Evolutionary conservation across 441 rosid genomes (phyloP), one percentile per base, ranked within the genome.

Genomic region (Isatis lusitanica): DNA sequence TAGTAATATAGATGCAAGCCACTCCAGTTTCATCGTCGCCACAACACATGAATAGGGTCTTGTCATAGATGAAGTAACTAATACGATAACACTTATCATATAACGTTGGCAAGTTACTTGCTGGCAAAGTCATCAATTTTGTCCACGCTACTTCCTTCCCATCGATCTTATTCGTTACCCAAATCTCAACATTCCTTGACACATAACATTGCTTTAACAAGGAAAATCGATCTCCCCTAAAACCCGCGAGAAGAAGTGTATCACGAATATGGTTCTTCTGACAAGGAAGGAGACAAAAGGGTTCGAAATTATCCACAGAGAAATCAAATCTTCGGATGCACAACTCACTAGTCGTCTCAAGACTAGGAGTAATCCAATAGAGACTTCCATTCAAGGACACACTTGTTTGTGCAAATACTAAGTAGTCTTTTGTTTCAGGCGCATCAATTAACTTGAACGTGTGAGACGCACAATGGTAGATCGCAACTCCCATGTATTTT

Each of bases 251-350:
- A 12, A 56, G 3, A 18, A 42, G 44, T 7, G 7, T 4, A 53
- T 53, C 35, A 10, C 2, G 0, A 5, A 13, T 6, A 30, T 0
- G 11, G 33, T 68, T 31, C 31, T 7, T 55, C 26, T 28, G 62
- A 43, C 55, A 57, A 1, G 65, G 65, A 4, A 58, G 43, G 64
- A 7, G 35, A 56, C 65, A 31, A 16, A 69, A 56, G 26, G 9
- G 10, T 33, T 56, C 43, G 4, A 56, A 31, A 7, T 10, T 31
- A 12, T 68, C 63, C 8, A 2, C 47, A 1, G 55, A 30, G 21
- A 55, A 68, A 68, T 56, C 73, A 56, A 68, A 68, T 33, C 64
- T 11, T 56, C 10, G 43, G 30, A 68, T 68, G 18, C 24, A 21
- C 24, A 42, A 40, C 11, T 10, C 0, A 6, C 8, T 11, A 0